Base-by-base conservation (phyloP, 805 yeast genomes). In the Wickerhamomyces ciferrii region DNA sequence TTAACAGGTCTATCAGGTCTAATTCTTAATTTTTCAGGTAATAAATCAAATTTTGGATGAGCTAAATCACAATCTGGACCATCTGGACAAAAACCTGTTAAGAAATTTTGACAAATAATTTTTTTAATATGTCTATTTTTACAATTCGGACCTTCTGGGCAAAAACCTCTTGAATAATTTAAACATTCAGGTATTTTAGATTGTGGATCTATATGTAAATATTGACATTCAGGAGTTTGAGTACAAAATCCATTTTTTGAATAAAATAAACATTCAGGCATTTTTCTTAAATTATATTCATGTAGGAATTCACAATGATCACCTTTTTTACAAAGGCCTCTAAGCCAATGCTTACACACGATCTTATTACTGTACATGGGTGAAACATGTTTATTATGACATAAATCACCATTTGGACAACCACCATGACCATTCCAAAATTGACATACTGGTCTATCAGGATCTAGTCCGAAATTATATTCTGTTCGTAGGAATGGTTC, bases 281-380 rank as follows among this genome's bases (percentile, higher is more conserved):
- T 92, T 66, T 87, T 89, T 49, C 96, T 75, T 56, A 94, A 69
- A 60, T 94, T 92, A 61, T 91, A 91, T 62, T 94, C 99, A 66
- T 94, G 99, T 40, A 94, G 68, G 59, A 88, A 94, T 70, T 94
- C 99, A 66, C 99, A 94, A 54, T 87, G 88, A 55, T 90, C 96
- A 43, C 95, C 96, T 71, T 92, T 92, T 68, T 94, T 94, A 68
- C 99, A 94, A 32, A 94, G 76, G 0, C 99, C 99, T 53, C 97
- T 78, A 32, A 94, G 78, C 99, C 99, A 94, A 71, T 94, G 97
- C 73, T 94, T 92, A 65, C 99, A 94, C 5, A 94, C 99, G 45
- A 94, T 88, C 63, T 85, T 84, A 63, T 84, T 84, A 44, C 76
- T 72, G 59, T 79, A 81, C 41, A 75, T 76, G 44, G 78, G 81